Percentiles rank a stretch among this genome's conserved stretches.
phyloP scores from a whole-genome alignment of 139 green algal species.

The Micromonas pusilla region DNA sequence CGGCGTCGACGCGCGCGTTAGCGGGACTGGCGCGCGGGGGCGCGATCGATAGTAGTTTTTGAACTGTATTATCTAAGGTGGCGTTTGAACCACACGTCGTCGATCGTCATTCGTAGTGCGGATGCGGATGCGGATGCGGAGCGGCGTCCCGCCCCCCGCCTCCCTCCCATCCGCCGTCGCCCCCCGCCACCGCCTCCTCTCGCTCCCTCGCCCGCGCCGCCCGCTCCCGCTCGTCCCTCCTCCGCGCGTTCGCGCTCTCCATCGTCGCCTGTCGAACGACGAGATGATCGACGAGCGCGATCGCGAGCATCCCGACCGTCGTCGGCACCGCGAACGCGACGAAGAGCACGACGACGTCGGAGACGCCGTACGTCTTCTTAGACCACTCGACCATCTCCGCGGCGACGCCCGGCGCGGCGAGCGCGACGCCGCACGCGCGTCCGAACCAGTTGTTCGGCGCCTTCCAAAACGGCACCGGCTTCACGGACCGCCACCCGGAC shows the following conservation, averaged over 20 bases:
- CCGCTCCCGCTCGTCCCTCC: neutral
- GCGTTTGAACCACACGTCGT: neutral
- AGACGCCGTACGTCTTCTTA: too few species aligned
- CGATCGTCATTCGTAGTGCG: neutral
- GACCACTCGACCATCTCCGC: too few species aligned
- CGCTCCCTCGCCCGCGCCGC: neutral
- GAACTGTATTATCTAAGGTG: too few species aligned
- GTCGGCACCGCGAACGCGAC: neutral
- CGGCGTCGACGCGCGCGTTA: neutral
- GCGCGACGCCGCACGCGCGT: neutral
- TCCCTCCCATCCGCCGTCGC: too few species aligned
- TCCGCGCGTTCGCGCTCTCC: too few species aligned
- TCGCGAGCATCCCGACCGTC: conserved; percentile 9
- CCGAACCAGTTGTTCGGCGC: conserved; percentile 11
- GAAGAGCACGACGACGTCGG: conserved; percentile 6
- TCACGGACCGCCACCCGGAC: neutral
- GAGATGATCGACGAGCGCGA: neutral
- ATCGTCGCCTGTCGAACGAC: too few species aligned
- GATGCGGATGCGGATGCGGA: too few species aligned
- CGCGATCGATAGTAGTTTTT: too few species aligned
- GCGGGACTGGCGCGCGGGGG: too few species aligned
- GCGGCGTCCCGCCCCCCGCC: too few species aligned
- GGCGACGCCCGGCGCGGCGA: too few species aligned
- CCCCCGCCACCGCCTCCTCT: neutral
- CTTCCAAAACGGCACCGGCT: neutral